Base-by-base conservation (phyloP, 257 asterid genomes). In the Ehretia macrophylla region DNA sequence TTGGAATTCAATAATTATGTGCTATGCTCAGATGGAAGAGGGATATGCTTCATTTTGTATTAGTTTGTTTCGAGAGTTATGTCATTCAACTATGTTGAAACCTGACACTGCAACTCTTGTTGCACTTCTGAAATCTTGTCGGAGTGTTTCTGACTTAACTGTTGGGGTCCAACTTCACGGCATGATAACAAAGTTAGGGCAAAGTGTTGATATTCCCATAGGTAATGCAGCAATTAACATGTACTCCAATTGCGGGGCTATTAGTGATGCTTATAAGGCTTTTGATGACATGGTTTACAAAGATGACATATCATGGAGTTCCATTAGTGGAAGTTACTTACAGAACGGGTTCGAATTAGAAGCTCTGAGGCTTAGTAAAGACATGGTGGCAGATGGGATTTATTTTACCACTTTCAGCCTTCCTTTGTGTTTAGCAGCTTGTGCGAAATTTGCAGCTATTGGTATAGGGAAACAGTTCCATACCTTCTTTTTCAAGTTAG, bases 261-360 rank as follows among this genome's bases (percentile, higher is more conserved):
- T 51, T 37, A 10, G 8, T 5, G 49, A 55, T 52, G 59, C 68
- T 38, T 45, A 19, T 42, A 63, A 52, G 21, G 68, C 68, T 55
- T 63, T 63, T 16, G 37, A 51, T 37, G 68, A 32, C 59, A 63
- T 53, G 40, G 44, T 39, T 22, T 35, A 63, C 19, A 63, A 63
- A 52, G 68, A 63, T 1, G 68, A 63, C 39, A 44, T 63, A 6
- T 63, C 68, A 14, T 63, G 68, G 68, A 51, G 68, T 63, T 63
- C 60, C 8, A 27, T 63, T 10, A 52, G 51, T 39, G 68, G 68
- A 51, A 20, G 21, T 53, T 38, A 63, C 44, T 8, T 35, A 38
- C 68, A 63, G 52, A 63, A 39, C 11, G 68, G 60, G 39, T 40
- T 63, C 38, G 68, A 40, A 35, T 44, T 63, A 13, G 27, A 51